Evolutionary conservation across 1,284 basidiomycete species (phyloP), one percentile per base, ranked within the genome.

Genomic region (Wolfiporia cocos): DNA sequence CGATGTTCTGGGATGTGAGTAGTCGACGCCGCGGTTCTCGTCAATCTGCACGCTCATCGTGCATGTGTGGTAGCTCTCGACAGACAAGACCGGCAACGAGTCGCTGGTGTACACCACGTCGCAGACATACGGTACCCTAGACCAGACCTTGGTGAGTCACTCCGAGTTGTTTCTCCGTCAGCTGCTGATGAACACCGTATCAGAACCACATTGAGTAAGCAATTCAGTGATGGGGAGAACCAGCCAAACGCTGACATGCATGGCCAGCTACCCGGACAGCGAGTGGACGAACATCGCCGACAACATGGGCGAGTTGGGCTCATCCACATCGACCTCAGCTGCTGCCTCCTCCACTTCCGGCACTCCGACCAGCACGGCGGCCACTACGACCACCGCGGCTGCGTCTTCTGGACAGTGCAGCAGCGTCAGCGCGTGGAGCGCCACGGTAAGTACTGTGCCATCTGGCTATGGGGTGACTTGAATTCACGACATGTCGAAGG

Each of bases 1-100:
- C 77, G 30, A 88, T 90, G 86, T 90, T 80, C 66, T 91, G 86
- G 86, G 85, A 83, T 57, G 76, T 74, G 57, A 58, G 68, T 67
- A 6, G 14, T 19, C n/a, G 9, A n/a, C n/a, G n/a, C n/a, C n/a
- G n/a, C n/a, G n/a, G n/a, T n/a, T n/a, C n/a, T 30, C 10, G 7
- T 26, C 5, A 29, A 24, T 4, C n/a, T 31, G 17, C 20, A 9
- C 3, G 23, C 10, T 24, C 19, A 17, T 9, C 7, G 12, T 9
- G 19, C 15, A 29, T 11, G 18, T 12, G 18, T 26, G 22, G 14
- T 37, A 37, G 70, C 68, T 86, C 9, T 82, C 80, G 9, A 76
- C 73, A 4, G 84, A 86, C 57, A 81, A 78, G 58, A 65, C 64
- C 4, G 79, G 76, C 33, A 43, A 66, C 0, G 65, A 69, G 15